Evolutionary conservation across 495 filamentous ascomycete genomes (phyloP).

Genomic region (Collariella sp.): DNA sequence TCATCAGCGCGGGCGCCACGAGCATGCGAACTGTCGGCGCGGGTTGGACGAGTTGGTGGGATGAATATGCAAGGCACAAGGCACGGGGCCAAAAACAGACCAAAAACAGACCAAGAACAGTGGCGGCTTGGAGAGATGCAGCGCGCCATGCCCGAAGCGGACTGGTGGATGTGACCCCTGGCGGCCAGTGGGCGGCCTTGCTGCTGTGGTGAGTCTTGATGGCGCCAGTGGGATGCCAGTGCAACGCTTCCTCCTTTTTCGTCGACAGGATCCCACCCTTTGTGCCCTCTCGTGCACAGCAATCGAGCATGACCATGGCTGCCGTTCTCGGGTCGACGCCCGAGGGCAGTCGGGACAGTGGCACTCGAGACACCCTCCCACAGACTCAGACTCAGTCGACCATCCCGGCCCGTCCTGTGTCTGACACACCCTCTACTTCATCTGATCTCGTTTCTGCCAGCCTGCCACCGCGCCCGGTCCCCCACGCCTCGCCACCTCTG

Average conservation of each 20-base stretch:
- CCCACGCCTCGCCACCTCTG: conserved; percentile 3
- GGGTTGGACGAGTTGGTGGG: not conserved
- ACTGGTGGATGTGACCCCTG: no score
- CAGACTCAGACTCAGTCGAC: not conserved
- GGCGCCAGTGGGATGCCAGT: not conserved
- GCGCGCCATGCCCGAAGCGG: no score
- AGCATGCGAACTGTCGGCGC: not conserved
- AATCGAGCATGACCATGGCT: not conserved
- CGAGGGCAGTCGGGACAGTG: no score
- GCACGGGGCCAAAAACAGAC: no score
- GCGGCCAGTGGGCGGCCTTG: no score
- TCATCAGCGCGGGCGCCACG: not conserved
- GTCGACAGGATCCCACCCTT: not conserved
- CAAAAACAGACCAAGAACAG: not conserved
- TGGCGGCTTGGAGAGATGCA: no score
- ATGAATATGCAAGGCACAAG: not conserved
- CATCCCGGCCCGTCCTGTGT: not conserved
- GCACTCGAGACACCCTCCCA: no score
- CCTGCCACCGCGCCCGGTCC: conserved; percentile 16
- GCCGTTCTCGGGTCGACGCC: not conserved
- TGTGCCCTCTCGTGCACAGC: no score
- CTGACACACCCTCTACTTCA: conserved; percentile 28
- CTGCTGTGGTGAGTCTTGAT: no score
- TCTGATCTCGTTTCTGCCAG: conserved; percentile 14
- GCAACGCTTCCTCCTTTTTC: not conserved